phyloP scores from a whole-genome alignment of 2,329 filamentous ascomycete species.

The Orbilia javanica region DNA sequence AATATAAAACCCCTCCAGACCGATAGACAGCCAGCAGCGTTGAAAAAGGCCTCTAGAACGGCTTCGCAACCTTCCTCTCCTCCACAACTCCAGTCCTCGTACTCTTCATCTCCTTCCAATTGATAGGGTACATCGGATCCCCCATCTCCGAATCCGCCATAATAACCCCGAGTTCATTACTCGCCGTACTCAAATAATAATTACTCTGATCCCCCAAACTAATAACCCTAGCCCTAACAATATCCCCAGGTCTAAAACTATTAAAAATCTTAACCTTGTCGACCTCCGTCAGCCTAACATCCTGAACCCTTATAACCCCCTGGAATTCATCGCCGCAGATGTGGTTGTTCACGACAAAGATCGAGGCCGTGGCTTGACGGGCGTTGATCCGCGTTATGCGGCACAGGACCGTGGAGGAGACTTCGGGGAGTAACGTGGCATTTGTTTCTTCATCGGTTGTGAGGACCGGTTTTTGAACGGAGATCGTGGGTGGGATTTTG shows the following conservation, averaged over 20 bases:
- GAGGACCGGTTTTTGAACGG: conserved; percentile 72
- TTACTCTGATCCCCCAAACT: conserved; percentile 89
- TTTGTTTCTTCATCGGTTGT: conserved; percentile 66
- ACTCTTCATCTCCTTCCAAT: conserved; percentile 95
- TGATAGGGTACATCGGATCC: conserved; percentile 91
- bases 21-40: no score
- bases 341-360: conserved; percentile 81
- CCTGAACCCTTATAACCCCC: conserved; percentile 86
- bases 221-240: conserved; percentile 86
- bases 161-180: conserved; percentile 91
- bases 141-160: conserved; percentile 83
- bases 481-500: conserved; percentile 45
- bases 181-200: conserved; percentile 93
- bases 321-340: conserved; percentile 84
- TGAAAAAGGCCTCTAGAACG: conserved; percentile 64
- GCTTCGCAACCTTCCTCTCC: conserved; percentile 91
- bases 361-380: conserved; percentile 85
- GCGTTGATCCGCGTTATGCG: conserved; percentile 87
- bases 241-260: conserved; percentile 90
- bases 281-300: conserved; percentile 94
- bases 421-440: conserved; percentile 82
- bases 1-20: neutral
- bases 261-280: conserved; percentile 92
- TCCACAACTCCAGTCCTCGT: conserved; percentile 81
- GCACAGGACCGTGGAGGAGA: conserved; percentile 83